These are phyloP conservation scores for Lotus japonicus DNA, from an alignment of 306 rosid genomes.

Conservation along the genomic window DNA sequence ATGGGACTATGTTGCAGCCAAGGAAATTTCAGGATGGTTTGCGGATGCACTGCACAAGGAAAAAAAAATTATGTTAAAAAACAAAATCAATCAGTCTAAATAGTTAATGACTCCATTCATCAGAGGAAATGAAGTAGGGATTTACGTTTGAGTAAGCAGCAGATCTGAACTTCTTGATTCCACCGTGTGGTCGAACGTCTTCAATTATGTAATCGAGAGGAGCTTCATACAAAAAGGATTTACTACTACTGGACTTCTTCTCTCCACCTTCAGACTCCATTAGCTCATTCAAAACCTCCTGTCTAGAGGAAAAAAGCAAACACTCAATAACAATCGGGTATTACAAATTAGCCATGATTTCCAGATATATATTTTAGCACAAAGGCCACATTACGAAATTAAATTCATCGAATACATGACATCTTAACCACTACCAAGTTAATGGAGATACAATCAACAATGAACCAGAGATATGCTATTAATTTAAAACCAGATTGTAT, in stretches of 20 bases:
- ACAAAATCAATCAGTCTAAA: neutral
- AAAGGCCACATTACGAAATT: too few species aligned
- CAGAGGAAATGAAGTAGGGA: neutral
- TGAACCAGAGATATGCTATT: neutral
- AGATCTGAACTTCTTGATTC: constrained; percentile 93
- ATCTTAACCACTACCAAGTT: neutral
- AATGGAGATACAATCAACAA: neutral
- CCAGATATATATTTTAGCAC: neutral
- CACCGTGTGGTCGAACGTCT: constrained; percentile 96
- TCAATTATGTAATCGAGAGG: constrained; percentile 96
- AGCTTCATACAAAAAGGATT: constrained; percentile 72
- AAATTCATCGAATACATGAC: neutral
- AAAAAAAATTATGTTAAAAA: neutral
- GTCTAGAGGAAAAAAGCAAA: constrained; percentile 2
- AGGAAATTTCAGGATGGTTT: constrained; percentile 70
- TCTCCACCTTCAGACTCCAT: constrained; percentile 95
- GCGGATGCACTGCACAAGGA: constrained; percentile 72
- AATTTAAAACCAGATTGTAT: neutral
- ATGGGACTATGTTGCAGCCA: constrained; percentile 32
- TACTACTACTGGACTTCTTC: constrained; percentile 85
- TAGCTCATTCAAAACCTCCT: constrained; percentile 67
- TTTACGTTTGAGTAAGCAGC: constrained; percentile 99
- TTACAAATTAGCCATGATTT: neutral
- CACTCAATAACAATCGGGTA: neutral
- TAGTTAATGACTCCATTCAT: neutral